A percentile compares a stretch with the other conserved stretches of the same genome.
These are phyloP conservation scores for Papilionanthe hybrid DNA, from an alignment of 116 monocot genomes.

Conservation along the genomic window DNA sequence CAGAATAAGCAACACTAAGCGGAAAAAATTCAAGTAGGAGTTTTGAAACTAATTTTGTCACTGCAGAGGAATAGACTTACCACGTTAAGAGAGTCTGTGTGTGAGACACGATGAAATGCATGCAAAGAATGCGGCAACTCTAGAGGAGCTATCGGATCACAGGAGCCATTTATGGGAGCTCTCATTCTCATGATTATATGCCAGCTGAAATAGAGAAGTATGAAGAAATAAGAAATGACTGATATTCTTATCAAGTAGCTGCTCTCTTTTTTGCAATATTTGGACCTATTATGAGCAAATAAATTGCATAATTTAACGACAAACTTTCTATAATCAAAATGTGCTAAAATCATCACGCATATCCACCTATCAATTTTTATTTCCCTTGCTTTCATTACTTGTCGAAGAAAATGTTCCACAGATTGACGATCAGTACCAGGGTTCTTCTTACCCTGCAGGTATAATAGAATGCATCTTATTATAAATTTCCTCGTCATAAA, in stretches of 20 bases:
- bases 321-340: background rate
- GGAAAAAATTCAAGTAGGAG: background rate
- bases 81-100: slow-evolving; percentile 54
- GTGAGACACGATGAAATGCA: slow-evolving; percentile 74
- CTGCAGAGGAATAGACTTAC: slow-evolving; percentile 26
- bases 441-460: slow-evolving; percentile 85
- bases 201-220: slow-evolving; percentile 58
- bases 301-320: background rate
- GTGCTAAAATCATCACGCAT: background rate
- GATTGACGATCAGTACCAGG: slow-evolving; percentile 64
- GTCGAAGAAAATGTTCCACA: slow-evolving; percentile 57
- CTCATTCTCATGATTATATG: slow-evolving; percentile 93
- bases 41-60: background rate
- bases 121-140: slow-evolving; percentile 80
- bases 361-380: slow-evolving; percentile 80
- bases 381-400: slow-evolving; percentile 65
- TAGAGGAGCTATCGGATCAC: slow-evolving; percentile 71
- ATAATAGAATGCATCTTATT: slow-evolving; percentile 4
- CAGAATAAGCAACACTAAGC: background rate
- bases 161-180: slow-evolving; percentile 49
- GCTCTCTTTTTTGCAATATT: background rate
- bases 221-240: background rate
- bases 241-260: background rate
- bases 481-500: background rate
- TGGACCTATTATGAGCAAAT: background rate